Percentiles rank a stretch among this genome's conserved stretches.
Conservation (phyloP, 345 rosid species). For the Linum trigynum region DNA sequence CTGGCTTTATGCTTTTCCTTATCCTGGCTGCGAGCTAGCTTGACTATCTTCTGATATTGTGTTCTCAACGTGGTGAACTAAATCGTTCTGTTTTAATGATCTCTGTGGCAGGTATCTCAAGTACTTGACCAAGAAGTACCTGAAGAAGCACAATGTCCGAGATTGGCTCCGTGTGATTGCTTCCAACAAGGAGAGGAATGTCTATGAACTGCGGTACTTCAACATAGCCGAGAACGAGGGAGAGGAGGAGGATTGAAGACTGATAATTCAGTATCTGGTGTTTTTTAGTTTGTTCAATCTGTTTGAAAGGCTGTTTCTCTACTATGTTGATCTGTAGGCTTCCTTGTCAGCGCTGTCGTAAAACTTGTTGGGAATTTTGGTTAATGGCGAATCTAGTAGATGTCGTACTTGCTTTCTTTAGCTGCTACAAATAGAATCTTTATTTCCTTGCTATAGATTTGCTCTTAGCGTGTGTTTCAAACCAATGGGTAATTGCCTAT, state of each 20-base stretch:
- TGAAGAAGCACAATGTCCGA: constrained; percentile 28
- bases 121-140: constrained; percentile 25
- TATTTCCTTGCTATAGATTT: not conserved
- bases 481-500: too few species aligned
- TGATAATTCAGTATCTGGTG: not conserved
- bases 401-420: not conserved
- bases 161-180: constrained; percentile 28
- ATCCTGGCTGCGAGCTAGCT: not conserved
- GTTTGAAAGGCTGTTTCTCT: not conserved
- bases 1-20: not conserved
- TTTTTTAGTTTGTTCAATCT: not conserved
- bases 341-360: not conserved
- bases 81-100: not conserved
- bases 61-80: not conserved
- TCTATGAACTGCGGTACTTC: constrained; percentile 24
- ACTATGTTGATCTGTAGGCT: not conserved
- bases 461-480: too few species aligned
- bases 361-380: constrained; percentile 12
- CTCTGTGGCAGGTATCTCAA: constrained; percentile 15
- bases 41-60: not conserved
- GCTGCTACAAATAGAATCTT: constrained; percentile 9
- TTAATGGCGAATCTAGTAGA: not conserved
- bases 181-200: constrained; percentile 24
- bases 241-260: constrained; percentile 20
- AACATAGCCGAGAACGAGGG: constrained; percentile 26